Conservation (phyloP, 176 grass and related monocot species). For the Pontederia paniculata region DNA sequence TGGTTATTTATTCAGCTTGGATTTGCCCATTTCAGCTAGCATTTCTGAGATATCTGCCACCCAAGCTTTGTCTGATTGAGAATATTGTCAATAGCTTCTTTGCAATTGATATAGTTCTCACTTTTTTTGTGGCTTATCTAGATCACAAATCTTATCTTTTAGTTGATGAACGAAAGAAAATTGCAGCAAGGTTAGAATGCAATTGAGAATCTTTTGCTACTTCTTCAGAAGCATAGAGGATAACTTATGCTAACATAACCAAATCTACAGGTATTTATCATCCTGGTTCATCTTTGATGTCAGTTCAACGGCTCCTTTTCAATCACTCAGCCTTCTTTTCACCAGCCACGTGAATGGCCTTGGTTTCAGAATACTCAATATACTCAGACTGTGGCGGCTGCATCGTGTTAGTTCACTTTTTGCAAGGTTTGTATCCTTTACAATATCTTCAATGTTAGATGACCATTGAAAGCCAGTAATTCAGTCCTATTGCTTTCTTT, state of each 20-base stretch:
- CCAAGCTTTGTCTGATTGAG: neutral
- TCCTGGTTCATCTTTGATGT: no score
- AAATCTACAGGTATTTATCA: neutral
- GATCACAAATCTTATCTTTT: neutral
- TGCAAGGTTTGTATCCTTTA: neutral
- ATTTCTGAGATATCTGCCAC: neutral
- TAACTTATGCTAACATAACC: neutral
- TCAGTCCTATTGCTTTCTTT: neutral
- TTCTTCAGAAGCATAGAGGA: neutral
- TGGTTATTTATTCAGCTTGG: conserved; percentile 2
- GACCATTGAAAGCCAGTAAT: no score
- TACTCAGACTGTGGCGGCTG: no score
- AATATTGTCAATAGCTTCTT: neutral
- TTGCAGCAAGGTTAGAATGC: neutral
- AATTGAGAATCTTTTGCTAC: neutral
- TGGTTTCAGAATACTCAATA: no score
- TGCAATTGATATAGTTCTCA: neutral
- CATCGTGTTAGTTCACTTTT: no score
- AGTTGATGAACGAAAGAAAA: neutral
- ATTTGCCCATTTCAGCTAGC: neutral
- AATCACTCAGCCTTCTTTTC: no score
- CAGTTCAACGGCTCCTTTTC: no score
- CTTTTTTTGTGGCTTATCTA: neutral
- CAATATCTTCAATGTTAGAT: neutral
- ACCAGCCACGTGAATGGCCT: no score